Base-by-base conservation (phyloP, 768 basidiomycete genomes). In the Pleurotus ostreatus region DNA sequence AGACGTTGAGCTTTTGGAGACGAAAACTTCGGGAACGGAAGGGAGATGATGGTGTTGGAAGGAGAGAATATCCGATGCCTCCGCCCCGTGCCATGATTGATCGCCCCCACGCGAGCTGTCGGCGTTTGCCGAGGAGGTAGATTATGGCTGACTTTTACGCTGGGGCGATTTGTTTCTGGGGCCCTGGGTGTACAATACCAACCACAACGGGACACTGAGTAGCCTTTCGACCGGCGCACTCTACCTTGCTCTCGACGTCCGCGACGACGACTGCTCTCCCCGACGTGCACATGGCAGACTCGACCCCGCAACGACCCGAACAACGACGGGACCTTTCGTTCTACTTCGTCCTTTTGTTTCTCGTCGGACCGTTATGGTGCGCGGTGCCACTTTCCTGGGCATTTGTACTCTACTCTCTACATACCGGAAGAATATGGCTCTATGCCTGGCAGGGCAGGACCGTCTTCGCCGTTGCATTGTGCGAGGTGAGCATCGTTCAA, bases 361-460 rank as follows among this genome's bases (percentile, higher is more conserved):
- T 80, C 55, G 79, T 90, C 56, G 62, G 80, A 4, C 89, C 90
- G 6, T 60, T 91, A 55, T 88, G 87, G 80, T 79, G 80, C 4
- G 65, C 80, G 37, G 71, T 81, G 5, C 85, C 88, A 8, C 62
- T 84, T 20, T 79, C 86, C 18, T 92, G 90, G 89, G 65, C 68
- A 5, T 89, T 82, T 63, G 80, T 78, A 57, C 16, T 83, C 65
- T 73, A 81, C 65, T 69, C 79, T 44, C 65, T 88, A 40, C 70
- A 70, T 59, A 68, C 72, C 39, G 74, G 76, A 34, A 70, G 59
- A 39, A 62, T 82, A 56, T 78, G 65, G 72, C 64, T 69, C 5
- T 79, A 76, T 58, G 60, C 72, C 12, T 76, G 74, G 71, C 66
- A 63, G 12, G 65, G 74, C 26, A 67, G 61, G 37, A 55, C 68